A percentile compares a stretch with the other conserved stretches of the same genome.
Conservation (phyloP, 805 yeast species). For the Naumovozyma dairenensis region DNA sequence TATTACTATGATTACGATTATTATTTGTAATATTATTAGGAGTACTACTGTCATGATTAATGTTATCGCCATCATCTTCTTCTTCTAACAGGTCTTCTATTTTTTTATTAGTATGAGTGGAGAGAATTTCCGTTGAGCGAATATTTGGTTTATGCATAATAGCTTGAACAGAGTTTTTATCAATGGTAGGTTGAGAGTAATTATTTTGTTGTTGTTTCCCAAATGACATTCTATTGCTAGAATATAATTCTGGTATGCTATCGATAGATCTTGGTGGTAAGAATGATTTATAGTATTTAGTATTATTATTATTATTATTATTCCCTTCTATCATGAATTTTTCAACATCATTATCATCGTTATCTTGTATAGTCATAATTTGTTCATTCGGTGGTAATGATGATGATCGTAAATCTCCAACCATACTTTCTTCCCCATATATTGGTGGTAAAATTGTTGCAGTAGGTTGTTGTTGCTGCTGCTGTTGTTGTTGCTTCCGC, state of each 20-base stretch:
- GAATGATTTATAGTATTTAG: too few relatives aligned
- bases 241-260: constrained; percentile 20
- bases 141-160: constrained; percentile 24
- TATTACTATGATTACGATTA: not conserved
- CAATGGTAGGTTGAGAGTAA: constrained; percentile 26
- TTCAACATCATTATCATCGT: too few relatives aligned
- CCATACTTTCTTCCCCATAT: constrained; percentile 5
- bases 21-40: not conserved
- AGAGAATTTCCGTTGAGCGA: constrained; percentile 12
- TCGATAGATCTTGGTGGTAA: constrained; percentile 24
- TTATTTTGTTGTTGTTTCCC: constrained; percentile 21
- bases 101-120: not conserved
- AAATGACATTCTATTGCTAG: constrained; percentile 18
- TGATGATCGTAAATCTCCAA: too few relatives aligned
- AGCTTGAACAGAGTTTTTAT: constrained; percentile 27
- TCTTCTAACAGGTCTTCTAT: constrained; percentile 2
- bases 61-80: constrained; percentile 2
- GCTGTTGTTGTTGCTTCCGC: not conserved
- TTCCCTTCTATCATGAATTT: too few relatives aligned
- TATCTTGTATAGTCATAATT: too few relatives aligned
- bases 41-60: constrained; percentile 1
- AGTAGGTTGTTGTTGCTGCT: too few relatives aligned
- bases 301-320: too few relatives aligned
- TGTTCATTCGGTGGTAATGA: too few relatives aligned
- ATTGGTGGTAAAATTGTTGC: constrained; percentile 4